Base-by-base conservation (phyloP, 2,329 filamentous ascomycete species). In the Berkeleyomyces rouxiae region DNA sequence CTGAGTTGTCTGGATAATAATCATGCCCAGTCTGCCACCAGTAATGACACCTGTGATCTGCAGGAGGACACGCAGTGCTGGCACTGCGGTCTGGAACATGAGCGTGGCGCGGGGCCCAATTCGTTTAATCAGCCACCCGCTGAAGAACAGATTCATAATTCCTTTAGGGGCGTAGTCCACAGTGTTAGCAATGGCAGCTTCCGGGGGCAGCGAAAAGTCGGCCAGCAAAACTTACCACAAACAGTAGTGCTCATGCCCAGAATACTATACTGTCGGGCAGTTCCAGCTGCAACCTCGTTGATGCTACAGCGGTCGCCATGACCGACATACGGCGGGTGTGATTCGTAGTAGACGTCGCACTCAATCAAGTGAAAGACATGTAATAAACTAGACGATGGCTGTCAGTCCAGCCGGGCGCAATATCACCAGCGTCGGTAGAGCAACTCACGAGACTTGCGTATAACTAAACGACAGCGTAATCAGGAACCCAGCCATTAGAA, bases 321-420 rank as follows among this genome's bases (percentile, higher is more conserved):
- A 1, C 76, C 77, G 7, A 72, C 67, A 59, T 74, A 80, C 0
- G 78, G 76, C 10, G 79, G 76, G 67, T 87, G 80, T 2, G 74
- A 74, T 43, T 77, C 73, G 71, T 88, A 89, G 70, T 83, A 89
- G 60, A 80, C 78, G 62, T 88, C 82, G 71, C 86, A 89, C 59
- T 82, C 83, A 84, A 88, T 88, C 1, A 86, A 70, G 63, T 83
- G 82, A 67, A 88, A 87, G 33, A 85, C 82, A 70, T 85, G 86
- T 55, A 86, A 73, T 3, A 79, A 71, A 3, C 77, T 75, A 33
- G 33, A 39, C 4, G 7, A 23, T 42, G 33, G 40, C 31, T 46
- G 43, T 46, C 16, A 63, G n/a, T 23, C 23, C 23, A 23, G 23
- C 23, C 23, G 2, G 23, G 23, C 23, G 23, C 23, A 23, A 23